Evolutionary conservation across 345 rosid genomes (phyloP), one percentile per base, ranked within the genome.

Genomic region (Geranium brycei): DNA sequence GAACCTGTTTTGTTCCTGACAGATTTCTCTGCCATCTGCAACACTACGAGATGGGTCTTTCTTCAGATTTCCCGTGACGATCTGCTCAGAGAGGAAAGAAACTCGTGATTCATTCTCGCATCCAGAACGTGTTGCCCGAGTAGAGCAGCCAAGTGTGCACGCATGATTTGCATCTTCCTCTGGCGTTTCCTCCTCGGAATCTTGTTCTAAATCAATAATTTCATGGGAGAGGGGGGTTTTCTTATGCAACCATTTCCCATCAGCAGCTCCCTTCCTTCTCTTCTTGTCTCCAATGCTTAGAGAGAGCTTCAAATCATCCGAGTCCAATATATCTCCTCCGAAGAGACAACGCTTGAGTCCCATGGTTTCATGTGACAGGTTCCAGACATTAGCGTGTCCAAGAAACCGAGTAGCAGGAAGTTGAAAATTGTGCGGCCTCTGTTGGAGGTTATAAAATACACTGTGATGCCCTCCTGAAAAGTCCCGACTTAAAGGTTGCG

Each of bases 221-320:
- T 23, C 60, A 28, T 41, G 60, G 19, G 71, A 57, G 73, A 2
- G 60, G 47, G 67, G 41, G 58, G 58, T 60, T 63, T 66, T 67
- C 60, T 69, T 64, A 57, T 59, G 64, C 59, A 71, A 62, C 62
- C 59, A 51, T 51, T 31, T 57, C 63, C 56, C 58, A 23, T 11
- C 62, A 53, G 61, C 18, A 53, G 59, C 68, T 62, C 62, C 62
- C 28, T 47, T 51, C 68, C 40, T 72, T 30, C 58, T 71, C 23
- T 63, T 41, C 19, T 66, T 72, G 57, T 2, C 68, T 68, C 76
- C 74, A 66, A 58, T 61, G 57, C 62, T 61, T 51, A 81, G 74
- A 51, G 85, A 77, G 66, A 81, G 83, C 47, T 70, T 70, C 74
- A 83, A 72, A 18, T 75, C 78, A 67, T 57, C 62, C 53, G 72